Evolutionary conservation across 345 rosid species (phyloP), one percentile per base, ranked within the genome.

Genomic region (Reutealis trisperma): DNA sequence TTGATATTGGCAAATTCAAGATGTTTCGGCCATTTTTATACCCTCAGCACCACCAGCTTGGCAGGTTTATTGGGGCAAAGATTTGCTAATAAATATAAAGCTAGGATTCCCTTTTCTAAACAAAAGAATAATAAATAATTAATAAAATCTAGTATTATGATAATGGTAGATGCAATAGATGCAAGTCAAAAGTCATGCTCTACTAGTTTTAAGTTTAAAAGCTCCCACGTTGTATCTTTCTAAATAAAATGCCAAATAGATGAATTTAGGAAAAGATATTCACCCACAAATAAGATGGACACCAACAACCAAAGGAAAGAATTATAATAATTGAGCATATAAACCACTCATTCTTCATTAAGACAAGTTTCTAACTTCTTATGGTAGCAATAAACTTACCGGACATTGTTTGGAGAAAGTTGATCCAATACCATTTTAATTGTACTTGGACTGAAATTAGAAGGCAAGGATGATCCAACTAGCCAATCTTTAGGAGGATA

Each of bases 401-500:
- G 86, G 77, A 89, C 90, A 68, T 75, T 89, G 49, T 86, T 75
- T 30, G 88, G 84, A 78, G 93, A 89, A 83, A 95, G 99, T 80
- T 88, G 88, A 73, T 90, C 85, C 67, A 92, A 77, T 67, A 82
- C 74, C 87, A 74, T 87, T 76, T 90, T 87, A 76, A 95, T 85
- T 81, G 73, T 79, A 73, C 69, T 81, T 75, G 90, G 89, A 83
- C 77, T 88, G 80, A 89, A 95, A 69, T 81, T 85, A 76, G 89
- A 84, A 67, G 98, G 99, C 81, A 95, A 85, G 27, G 91, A 89
- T 78, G 92, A 84, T 45, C 91, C 92, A 32, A 90, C 96, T 25
- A 95, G 84, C 99, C 98, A 95, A 82, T 93, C 97, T 85, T 83
- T 85, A 16, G 91, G 74, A 63, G 97, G 93, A 80, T 87, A 95